A percentile compares a stretch with the other conserved stretches of the same genome.
These are phyloP conservation scores for Colletotrichum theobromicola DNA, from an alignment of 2,329 filamentous ascomycete genomes.

Conservation along the genomic window DNA sequence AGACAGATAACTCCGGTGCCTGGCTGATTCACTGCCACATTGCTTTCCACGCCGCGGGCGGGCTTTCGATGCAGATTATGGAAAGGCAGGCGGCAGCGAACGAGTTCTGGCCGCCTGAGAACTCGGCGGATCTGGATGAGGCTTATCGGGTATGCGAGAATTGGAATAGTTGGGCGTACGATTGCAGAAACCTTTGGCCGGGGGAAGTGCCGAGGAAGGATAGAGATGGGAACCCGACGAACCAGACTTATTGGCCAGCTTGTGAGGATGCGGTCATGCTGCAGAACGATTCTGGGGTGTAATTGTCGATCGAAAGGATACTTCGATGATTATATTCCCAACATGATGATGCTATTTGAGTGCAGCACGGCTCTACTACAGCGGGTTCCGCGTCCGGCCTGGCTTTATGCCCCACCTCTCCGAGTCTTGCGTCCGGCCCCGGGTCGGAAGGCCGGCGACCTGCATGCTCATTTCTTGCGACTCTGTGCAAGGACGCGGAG, in stretches of 20 bases:
- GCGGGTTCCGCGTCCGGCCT: background rate
- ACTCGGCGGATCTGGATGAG: background rate
- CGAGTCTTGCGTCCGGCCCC: background rate
- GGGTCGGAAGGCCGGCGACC: background rate
- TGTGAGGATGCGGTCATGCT: background rate
- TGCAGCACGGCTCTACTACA: background rate
- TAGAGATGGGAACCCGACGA: background rate
- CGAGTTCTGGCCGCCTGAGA: background rate
- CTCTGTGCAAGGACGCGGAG: background rate
- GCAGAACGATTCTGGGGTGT: conserved; percentile 6
- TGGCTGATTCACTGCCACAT: conserved; percentile 58
- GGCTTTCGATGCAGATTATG: conserved; percentile 4
- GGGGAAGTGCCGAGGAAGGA: background rate
- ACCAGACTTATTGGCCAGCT: background rate
- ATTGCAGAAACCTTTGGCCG: conserved; percentile 10
- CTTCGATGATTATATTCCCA: background rate
- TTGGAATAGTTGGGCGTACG: conserved; percentile 12
- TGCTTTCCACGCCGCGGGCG: conserved; percentile 46
- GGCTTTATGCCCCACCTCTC: background rate
- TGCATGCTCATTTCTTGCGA: background rate
- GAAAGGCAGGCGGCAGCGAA: background rate
- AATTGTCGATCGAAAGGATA: too few relatives aligned
- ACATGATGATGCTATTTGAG: background rate
- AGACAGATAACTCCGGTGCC: conserved; percentile 52
- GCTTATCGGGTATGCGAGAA: background rate